Percentiles rank a stretch among this genome's conserved stretches.
Evolutionary conservation across 768 basidiomycete genomes (phyloP).

Genomic region (Chlorophyllum brunneum): DNA sequence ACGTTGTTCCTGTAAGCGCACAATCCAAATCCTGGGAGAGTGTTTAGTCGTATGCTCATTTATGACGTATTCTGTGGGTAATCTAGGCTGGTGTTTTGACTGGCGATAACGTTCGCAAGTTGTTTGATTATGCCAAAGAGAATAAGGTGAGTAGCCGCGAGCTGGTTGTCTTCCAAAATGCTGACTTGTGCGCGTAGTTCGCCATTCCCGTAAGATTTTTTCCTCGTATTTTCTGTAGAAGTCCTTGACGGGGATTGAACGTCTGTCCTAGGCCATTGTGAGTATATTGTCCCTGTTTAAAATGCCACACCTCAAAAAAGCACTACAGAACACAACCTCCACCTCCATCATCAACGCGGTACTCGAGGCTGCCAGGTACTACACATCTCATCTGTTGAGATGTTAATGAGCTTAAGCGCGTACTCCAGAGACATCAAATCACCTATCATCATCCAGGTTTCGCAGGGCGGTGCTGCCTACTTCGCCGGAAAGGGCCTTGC

Average conservation of each 20-base stretch:
- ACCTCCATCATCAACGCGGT: constrained; percentile 93
- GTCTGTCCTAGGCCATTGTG: constrained; percentile 63
- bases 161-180: not conserved
- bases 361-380: constrained; percentile 90
- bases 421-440: constrained; percentile 81
- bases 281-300: constrained; percentile 28
- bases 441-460: constrained; percentile 96
- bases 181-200: constrained; percentile 43
- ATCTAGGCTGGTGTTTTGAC: constrained; percentile 88
- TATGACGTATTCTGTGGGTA: constrained; percentile 3
- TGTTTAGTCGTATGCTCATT: not conserved
- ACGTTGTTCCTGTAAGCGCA: constrained; percentile 73
- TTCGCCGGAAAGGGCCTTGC: constrained; percentile 95
- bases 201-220: constrained; percentile 72
- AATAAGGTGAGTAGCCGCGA: constrained; percentile 56
- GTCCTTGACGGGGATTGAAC: constrained; percentile 3
- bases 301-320: constrained; percentile 6
- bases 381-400: constrained; percentile 6
- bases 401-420: constrained; percentile 14
- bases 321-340: constrained; percentile 85
- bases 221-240: not conserved
- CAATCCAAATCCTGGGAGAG: not conserved
- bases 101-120: constrained; percentile 90
- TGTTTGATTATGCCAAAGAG: constrained; percentile 92
- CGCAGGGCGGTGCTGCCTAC: constrained; percentile 95